Evolutionary conservation across 2,329 filamentous ascomycete genomes (phyloP).

Genomic region (Talaromyces pinophilus): DNA sequence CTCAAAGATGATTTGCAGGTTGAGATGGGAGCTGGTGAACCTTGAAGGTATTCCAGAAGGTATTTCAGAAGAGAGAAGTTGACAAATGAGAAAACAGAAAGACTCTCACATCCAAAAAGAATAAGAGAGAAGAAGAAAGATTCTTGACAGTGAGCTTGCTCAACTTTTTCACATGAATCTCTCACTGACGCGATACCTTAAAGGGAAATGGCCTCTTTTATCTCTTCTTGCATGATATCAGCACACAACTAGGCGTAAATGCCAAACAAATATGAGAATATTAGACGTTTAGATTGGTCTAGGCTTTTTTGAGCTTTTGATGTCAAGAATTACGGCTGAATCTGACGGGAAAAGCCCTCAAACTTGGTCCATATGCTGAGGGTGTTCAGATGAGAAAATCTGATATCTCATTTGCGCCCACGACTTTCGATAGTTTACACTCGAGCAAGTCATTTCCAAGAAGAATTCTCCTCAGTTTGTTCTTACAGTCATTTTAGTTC

Average conservation of each 20-base stretch:
- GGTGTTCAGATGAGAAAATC: not conserved
- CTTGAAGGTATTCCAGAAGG: not conserved
- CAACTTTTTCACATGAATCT: not conserved
- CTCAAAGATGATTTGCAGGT: not conserved
- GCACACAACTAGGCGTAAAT: not conserved
- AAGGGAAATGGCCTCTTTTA: not conserved
- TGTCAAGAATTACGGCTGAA: not conserved
- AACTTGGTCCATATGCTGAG: not conserved
- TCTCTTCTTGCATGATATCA: not conserved
- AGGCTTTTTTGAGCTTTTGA: not conserved
- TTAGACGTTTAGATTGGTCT: not conserved
- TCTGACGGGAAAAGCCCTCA: not conserved
- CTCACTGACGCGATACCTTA: constrained; percentile 16
- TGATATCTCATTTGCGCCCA: not conserved
- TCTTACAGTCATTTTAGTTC: not conserved
- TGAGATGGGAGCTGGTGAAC: not conserved
- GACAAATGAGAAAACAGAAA: not conserved
- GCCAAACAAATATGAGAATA: not conserved
- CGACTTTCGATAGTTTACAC: not conserved
- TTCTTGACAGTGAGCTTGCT: not conserved
- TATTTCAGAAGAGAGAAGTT: not conserved
- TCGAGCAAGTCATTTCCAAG: not conserved
- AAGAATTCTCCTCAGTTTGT: not conserved
- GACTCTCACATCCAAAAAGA: not conserved
- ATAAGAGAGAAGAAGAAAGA: not conserved